Conservation (phyloP, 2,329 filamentous ascomycete genomes). For the Botrytis aclada region DNA sequence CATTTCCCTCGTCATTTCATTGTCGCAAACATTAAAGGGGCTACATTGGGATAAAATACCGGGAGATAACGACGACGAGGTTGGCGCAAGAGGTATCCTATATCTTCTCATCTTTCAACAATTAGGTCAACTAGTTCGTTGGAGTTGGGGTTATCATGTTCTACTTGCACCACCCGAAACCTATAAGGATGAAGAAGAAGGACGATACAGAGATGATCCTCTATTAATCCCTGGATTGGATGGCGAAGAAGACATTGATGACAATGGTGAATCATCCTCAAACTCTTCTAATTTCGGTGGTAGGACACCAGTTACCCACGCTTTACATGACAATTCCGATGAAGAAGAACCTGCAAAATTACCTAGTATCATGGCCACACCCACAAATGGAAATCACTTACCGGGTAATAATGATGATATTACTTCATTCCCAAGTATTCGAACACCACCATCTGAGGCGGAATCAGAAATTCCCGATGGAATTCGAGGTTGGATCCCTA, state of each 20-base stretch:
- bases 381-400: slow-evolving; percentile 30
- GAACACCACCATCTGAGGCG: slow-evolving; percentile 33
- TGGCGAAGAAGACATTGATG: slow-evolving; percentile 30
- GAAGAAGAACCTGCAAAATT: slow-evolving; percentile 42
- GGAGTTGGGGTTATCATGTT: slow-evolving; percentile 98
- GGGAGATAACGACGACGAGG: slow-evolving; percentile 92
- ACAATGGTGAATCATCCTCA: slow-evolving; percentile 25
- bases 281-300: slow-evolving; percentile 37
- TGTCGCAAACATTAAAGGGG: slow-evolving; percentile 87
- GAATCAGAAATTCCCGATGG: slow-evolving; percentile 40
- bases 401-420: slow-evolving; percentile 44
- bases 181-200: slow-evolving; percentile 58
- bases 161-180: slow-evolving; percentile 80
- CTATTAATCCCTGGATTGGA: slow-evolving; percentile 50
- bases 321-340: slow-evolving; percentile 40
- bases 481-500: slow-evolving; percentile 43
- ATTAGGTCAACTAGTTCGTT: slow-evolving; percentile 87
- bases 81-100: slow-evolving; percentile 87
- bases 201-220: slow-evolving; percentile 54
- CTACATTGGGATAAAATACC: slow-evolving; percentile 91
- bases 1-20: slow-evolving; percentile 90
- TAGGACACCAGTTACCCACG: slow-evolving; percentile 36
- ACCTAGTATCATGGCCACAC: slow-evolving; percentile 26
- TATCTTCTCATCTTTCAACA: slow-evolving; percentile 98
- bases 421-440: slow-evolving; percentile 59